These are phyloP conservation scores for Aaosphaeria pasadenensis DNA, from an alignment of 2,329 filamentous ascomycete genomes.

Conservation along the genomic window DNA sequence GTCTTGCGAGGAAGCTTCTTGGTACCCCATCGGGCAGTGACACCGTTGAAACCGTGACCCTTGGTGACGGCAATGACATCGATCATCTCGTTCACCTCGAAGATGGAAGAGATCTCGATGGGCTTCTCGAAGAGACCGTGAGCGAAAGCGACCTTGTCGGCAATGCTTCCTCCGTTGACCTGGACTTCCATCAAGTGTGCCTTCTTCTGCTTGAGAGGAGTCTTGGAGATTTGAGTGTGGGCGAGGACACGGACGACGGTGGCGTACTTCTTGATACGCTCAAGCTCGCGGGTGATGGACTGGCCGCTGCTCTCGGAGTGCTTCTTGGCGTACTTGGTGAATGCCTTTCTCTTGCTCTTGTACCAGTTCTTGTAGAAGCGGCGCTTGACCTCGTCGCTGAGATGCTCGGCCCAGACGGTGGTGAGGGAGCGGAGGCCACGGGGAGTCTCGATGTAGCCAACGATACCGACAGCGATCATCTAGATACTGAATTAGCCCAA, in stretches of 20 bases:
- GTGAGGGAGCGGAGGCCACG: slow-evolving; percentile 98
- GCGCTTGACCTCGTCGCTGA: slow-evolving; percentile 98
- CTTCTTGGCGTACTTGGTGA: slow-evolving; percentile 99
- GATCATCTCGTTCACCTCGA: slow-evolving; percentile 99
- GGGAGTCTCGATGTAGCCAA: slow-evolving; percentile 99
- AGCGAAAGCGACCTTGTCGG: slow-evolving; percentile 96
- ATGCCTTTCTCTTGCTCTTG: slow-evolving; percentile 99
- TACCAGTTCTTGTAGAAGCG: slow-evolving; percentile 99
- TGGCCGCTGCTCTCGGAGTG: slow-evolving; percentile 90
- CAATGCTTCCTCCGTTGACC: slow-evolving; percentile 93
- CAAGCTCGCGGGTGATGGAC: slow-evolving; percentile 92
- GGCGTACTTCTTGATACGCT: slow-evolving; percentile 99
- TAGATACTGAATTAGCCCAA: slow-evolving; percentile 47
- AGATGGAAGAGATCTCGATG: slow-evolving; percentile 86
- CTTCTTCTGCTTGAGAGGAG: slow-evolving; percentile 99
- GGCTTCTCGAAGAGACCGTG: slow-evolving; percentile 99
- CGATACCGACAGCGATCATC: slow-evolving; percentile 99
- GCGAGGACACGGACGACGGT: slow-evolving; percentile 98
- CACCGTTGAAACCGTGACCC: slow-evolving; percentile 98
- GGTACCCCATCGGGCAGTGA: slow-evolving; percentile 97
- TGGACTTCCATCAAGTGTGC: slow-evolving; percentile 99
- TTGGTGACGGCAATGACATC: slow-evolving; percentile 99
- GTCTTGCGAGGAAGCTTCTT: slow-evolving; percentile 99
- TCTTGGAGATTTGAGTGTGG: slow-evolving; percentile 99
- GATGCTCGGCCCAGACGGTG: slow-evolving; percentile 99